A percentile compares a stretch with the other conserved stretches of the same genome.
phyloP scores from a whole-genome alignment of 2,329 filamentous ascomycete species.

The Beauveria pseudobassiana region DNA sequence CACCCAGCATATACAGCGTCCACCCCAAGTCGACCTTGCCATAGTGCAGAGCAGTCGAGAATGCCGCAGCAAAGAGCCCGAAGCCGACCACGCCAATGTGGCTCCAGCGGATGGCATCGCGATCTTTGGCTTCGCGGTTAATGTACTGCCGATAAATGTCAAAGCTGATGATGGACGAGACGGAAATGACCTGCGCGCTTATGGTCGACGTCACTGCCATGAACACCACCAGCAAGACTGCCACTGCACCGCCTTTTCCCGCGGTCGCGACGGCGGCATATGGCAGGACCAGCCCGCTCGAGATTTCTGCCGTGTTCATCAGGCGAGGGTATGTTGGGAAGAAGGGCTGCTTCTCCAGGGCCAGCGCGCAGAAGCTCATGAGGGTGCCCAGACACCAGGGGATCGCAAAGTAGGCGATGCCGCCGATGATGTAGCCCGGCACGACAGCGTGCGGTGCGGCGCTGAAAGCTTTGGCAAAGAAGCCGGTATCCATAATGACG shows the following conservation, averaged over 20 bases:
- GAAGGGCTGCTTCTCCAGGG: slow-evolving; percentile 35
- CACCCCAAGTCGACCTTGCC: slow-evolving; percentile 46
- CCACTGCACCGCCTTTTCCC: slow-evolving; percentile 62
- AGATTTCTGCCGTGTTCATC: slow-evolving; percentile 54
- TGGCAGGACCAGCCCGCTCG: slow-evolving; percentile 61
- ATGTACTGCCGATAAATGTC: slow-evolving; percentile 46
- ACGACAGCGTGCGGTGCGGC: slow-evolving; percentile 39
- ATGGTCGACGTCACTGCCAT: slow-evolving; percentile 64
- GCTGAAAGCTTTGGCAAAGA: slow-evolving; percentile 46
- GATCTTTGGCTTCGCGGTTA: slow-evolving; percentile 36
- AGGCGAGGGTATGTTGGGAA: slow-evolving; percentile 49
- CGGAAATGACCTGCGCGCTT: slow-evolving; percentile 44
- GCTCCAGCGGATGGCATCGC: slow-evolving; percentile 42
- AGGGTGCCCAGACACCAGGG: slow-evolving; percentile 46
- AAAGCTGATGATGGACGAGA: slow-evolving; percentile 46
- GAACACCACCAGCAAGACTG: slow-evolving; percentile 61
- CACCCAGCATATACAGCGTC: slow-evolving; percentile 48
- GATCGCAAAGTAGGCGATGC: slow-evolving; percentile 46
- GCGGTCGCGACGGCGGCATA: slow-evolving; percentile 62
- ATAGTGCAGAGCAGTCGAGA: slow-evolving; percentile 46
- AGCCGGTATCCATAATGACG: slow-evolving; percentile 47
- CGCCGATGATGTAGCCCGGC: slow-evolving; percentile 45
- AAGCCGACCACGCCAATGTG: slow-evolving; percentile 47
- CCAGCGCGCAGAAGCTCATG: slow-evolving; percentile 40
- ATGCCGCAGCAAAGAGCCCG: slow-evolving; percentile 40